Evolutionary conservation across 495 filamentous ascomycete genomes (phyloP).

Genomic region (Haplographium delicatum): DNA sequence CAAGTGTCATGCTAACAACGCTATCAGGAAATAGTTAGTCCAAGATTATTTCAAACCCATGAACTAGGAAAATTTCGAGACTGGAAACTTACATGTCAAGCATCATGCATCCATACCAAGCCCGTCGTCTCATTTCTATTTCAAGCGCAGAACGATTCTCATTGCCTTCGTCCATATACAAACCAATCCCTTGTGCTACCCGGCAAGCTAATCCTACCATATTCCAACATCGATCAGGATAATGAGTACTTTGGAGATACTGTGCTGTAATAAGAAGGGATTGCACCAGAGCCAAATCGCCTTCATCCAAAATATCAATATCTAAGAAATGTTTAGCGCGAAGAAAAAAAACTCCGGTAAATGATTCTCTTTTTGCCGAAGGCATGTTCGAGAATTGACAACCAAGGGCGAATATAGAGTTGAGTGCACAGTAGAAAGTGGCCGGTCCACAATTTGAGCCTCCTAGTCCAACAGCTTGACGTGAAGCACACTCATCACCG

Average conservation of each 20-base stretch:
- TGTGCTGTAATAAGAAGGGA: constrained; percentile 38
- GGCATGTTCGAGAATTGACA: constrained; percentile 41
- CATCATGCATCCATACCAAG: constrained; percentile 45
- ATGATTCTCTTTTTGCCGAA: constrained; percentile 30
- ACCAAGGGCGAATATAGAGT: constrained; percentile 40
- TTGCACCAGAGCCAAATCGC: constrained; percentile 41
- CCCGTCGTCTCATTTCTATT: constrained; percentile 37
- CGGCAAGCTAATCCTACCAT: constrained; percentile 42
- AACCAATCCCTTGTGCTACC: constrained; percentile 40
- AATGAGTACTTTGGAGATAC: constrained; percentile 41
- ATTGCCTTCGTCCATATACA: constrained; percentile 34
- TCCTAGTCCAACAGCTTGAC: too few species aligned
- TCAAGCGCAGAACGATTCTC: constrained; percentile 30
- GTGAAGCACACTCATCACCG: too few species aligned
- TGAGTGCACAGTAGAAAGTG: constrained; percentile 41
- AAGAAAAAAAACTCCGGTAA: constrained; percentile 40
- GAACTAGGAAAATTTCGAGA: not conserved
- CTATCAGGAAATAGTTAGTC: constrained; percentile 27
- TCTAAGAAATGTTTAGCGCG: constrained; percentile 39
- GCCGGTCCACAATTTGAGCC: constrained; percentile 36
- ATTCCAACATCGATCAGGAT: constrained; percentile 44
- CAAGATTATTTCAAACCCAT: too few species aligned
- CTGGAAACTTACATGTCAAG: constrained; percentile 39
- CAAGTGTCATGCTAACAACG: constrained; percentile 45
- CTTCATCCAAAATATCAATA: constrained; percentile 39